Evolutionary conservation across 352 stramenopile species (phyloP), one percentile per base, ranked within the genome.

Genomic region (Globisporangium radiosum): DNA sequence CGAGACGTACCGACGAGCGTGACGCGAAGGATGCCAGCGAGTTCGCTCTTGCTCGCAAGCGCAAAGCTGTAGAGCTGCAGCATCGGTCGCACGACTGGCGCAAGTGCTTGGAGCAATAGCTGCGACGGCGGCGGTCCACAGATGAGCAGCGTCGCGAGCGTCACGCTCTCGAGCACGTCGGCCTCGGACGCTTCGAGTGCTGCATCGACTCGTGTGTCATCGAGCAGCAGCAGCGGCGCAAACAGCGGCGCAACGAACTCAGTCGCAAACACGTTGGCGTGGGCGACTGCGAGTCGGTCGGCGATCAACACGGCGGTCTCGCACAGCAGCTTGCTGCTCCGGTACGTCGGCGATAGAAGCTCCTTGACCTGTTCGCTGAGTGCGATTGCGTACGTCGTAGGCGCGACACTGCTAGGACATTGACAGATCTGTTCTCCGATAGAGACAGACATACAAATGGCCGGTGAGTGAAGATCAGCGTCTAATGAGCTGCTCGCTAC

Each of bases 51-150:
- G 66, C 82, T 92, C 7, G 42, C 58, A 13, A 59, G 43, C 4
- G 81, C 81, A 53, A 94, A 94, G 13, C 68, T 75, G 52, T 87
- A 86, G 52, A 92, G 69, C 44, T 90, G 79, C n/a, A 90, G 52
- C 8, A 92, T 61, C 13, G 85, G 81, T 33, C 82, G 76, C 43
- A 89, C 54, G 15, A 90, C 19, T 5, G 75, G 73, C 3, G 69
- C 67, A 2, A 90, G 56, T 5, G 70, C 71, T 36, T 63, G 57
- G n/a, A 90, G 59, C 9, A 90, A 67, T 3, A 59, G 62, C 62
- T 75, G 64, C 42, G 81, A 87, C 13, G 79, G 77, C 25, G 80
- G 80, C 2, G 85, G 85, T 0, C 85, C 85, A 17, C 84, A 88
- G 7, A 94, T 49, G 25, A 94, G 65, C 15, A 90, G 62, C 8